Percentiles rank a stretch among this genome's conserved stretches.
Conservation (phyloP, 805 yeast species). For the Kazachstania bromeliacearum region DNA sequence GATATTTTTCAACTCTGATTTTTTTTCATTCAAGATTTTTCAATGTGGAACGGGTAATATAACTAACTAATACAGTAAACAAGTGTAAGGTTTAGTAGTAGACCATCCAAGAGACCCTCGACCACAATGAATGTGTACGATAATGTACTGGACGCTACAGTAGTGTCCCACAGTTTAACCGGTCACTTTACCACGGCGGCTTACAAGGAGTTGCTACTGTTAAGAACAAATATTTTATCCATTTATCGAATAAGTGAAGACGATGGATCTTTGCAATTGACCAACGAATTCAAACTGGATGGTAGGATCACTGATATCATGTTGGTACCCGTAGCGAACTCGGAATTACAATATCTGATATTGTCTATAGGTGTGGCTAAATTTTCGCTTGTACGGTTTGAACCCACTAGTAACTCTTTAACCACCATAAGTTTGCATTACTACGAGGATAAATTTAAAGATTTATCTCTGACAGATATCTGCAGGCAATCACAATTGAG, state of each 20-base stretch:
- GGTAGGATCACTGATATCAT: constrained; percentile 59
- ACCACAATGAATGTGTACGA: constrained; percentile 65
- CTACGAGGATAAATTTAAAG: constrained; percentile 62
- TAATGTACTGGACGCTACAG: constrained; percentile 67
- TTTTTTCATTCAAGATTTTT: background rate
- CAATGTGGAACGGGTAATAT: background rate
- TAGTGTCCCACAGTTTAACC: constrained; percentile 51
- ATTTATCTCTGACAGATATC: constrained; percentile 33
- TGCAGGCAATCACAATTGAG: constrained; percentile 36
- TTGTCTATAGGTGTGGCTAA: constrained; percentile 70
- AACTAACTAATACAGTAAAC: too few relatives aligned
- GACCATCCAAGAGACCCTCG: background rate
- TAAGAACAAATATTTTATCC: constrained; percentile 55
- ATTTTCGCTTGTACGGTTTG: constrained; percentile 67
- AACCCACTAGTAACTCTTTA: constrained; percentile 41
- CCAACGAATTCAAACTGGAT: constrained; percentile 59
- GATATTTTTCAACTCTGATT: background rate
- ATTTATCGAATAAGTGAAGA: constrained; percentile 15
- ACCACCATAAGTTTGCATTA: constrained; percentile 74
- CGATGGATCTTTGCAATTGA: constrained; percentile 29
- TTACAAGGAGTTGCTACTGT: constrained; percentile 50
- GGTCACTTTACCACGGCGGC: constrained; percentile 38
- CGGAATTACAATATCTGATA: constrained; percentile 48
- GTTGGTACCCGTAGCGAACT: constrained; percentile 37
- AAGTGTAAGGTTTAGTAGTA: too few relatives aligned